Conservation (phyloP, 345 rosid species). For the Anastatica hierochuntica region DNA sequence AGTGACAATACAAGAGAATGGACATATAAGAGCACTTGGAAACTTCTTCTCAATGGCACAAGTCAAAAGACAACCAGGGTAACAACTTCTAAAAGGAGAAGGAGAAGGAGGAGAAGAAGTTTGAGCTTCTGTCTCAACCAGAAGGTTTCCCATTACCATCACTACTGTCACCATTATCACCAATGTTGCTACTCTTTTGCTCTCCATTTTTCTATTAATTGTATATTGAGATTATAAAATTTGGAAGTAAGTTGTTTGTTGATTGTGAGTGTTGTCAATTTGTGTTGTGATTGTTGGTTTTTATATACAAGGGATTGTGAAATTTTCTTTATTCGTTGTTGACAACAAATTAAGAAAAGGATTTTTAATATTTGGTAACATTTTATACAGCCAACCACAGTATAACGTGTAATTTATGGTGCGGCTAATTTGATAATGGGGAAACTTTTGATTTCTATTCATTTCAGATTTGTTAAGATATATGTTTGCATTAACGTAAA, state of each 20-base stretch:
- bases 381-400: neutral
- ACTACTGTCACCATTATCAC: conserved; percentile 9
- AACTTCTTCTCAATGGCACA: conserved; percentile 1
- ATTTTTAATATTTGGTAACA: too few species aligned
- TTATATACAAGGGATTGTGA: neutral
- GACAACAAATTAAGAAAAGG: too few species aligned
- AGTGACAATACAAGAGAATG: conserved; percentile 1
- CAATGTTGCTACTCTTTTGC: conserved; percentile 7
- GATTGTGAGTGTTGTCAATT: neutral
- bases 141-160: conserved; percentile 8
- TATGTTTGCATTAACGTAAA: too few species aligned
- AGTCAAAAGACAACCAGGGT: neutral
- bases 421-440: neutral
- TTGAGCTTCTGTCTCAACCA: conserved; percentile 17
- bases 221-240: neutral
- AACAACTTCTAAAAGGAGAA: conserved; percentile 1
- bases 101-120: neutral
- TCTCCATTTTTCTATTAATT: neutral
- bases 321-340: neutral
- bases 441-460: neutral
- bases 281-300: conserved; percentile 7
- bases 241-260: neutral
- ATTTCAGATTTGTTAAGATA: too few species aligned
- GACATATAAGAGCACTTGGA: neutral
- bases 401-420: neutral